These are phyloP conservation scores for Phyllostachys edulis DNA, from an alignment of 176 grass and related monocot species.

Conservation along the genomic window DNA sequence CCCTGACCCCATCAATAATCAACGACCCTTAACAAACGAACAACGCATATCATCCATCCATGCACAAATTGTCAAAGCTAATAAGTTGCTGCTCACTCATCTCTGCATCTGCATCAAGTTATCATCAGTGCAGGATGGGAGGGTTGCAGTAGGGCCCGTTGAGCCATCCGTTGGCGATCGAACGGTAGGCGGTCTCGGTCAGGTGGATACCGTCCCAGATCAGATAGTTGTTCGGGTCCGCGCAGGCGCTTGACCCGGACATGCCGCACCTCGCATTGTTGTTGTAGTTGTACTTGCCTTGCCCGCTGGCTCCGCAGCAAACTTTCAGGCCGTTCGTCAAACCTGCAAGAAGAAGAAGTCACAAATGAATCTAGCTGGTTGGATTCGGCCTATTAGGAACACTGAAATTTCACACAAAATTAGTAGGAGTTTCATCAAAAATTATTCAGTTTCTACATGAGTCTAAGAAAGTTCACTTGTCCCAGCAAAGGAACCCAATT, in stretches of 20 bases:
- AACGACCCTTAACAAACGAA: background rate
- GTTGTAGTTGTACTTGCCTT: conserved; percentile 72
- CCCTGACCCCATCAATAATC: background rate
- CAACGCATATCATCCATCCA: background rate
- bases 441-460: background rate
- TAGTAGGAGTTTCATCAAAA: no score
- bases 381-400: background rate
- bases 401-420: background rate
- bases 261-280: conserved; percentile 59
- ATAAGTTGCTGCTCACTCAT: background rate
- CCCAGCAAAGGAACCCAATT: no score
- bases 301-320: conserved; percentile 56
- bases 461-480: background rate
- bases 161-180: conserved; percentile 70
- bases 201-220: conserved; percentile 88
- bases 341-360: background rate
- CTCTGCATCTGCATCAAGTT: no score
- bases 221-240: conserved; percentile 50
- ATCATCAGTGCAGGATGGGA: conserved; percentile 38
- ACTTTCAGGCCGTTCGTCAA: conserved; percentile 48
- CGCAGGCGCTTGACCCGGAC: conserved; percentile 44
- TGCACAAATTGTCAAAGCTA: background rate
- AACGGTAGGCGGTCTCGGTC: conserved; percentile 68
- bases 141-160: conserved; percentile 67
- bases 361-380: background rate